phyloP scores from a whole-genome alignment of 768 basidiomycete genomes.

The Collybia mongolica region DNA sequence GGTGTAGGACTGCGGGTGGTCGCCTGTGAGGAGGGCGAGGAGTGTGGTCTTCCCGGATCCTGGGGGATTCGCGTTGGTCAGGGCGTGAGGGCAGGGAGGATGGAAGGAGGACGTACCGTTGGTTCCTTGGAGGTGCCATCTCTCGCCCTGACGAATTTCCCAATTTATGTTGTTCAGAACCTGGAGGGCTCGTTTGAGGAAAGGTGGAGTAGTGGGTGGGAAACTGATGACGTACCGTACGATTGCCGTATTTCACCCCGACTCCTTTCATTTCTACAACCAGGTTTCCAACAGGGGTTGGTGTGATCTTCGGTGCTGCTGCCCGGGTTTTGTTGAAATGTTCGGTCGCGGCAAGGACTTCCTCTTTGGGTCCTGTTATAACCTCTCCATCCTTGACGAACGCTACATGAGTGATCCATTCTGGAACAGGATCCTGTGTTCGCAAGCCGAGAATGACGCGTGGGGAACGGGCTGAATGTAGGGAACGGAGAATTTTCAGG shows the following conservation, averaged over 20 bases:
- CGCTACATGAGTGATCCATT: conserved; percentile 71
- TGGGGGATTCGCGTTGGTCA: conserved; percentile 23
- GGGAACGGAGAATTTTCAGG: conserved; percentile 34
- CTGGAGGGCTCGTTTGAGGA: conserved; percentile 32
- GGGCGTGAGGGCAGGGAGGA: not conserved
- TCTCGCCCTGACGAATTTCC: conserved; percentile 77
- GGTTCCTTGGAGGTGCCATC: conserved; percentile 87
- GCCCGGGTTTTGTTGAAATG: not conserved
- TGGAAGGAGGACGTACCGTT: conserved; percentile 58
- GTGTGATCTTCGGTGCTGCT: not conserved
- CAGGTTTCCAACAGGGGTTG: conserved; percentile 12
- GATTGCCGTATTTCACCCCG: conserved; percentile 67
- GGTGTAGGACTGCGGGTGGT: conserved; percentile 93
- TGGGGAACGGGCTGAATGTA: conserved; percentile 18
- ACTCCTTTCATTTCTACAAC: conserved; percentile 67
- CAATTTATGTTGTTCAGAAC: conserved; percentile 78
- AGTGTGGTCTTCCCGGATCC: conserved; percentile 96
- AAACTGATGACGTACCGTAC: conserved; percentile 41
- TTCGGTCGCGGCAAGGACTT: conserved; percentile 28
- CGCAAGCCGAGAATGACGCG: conserved; percentile 45
- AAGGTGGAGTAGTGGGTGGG: not conserved
- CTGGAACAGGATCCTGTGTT: conserved; percentile 68
- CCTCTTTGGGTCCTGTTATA: conserved; percentile 47
- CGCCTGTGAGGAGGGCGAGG: conserved; percentile 85
- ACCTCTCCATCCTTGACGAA: conserved; percentile 49